These are phyloP conservation scores for Naegleria fowleri DNA, from an alignment of 208 protist species.

Conservation along the genomic window DNA sequence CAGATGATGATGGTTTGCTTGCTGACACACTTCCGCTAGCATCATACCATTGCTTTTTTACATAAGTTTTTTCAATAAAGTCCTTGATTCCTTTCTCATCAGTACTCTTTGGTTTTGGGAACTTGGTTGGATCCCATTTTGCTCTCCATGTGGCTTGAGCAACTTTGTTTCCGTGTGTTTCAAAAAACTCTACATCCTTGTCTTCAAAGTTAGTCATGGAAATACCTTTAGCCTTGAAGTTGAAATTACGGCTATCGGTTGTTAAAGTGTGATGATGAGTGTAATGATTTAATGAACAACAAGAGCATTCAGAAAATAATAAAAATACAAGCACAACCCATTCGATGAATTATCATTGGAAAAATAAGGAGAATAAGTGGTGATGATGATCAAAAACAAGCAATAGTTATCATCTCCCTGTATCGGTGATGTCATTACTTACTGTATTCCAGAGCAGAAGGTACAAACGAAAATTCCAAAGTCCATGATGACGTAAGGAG, in stretches of 20 bases:
- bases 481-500: constrained; percentile 19
- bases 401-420: neutral
- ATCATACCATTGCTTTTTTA: constrained; percentile 3
- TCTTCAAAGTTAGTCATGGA: constrained; percentile 30
- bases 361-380: too few relatives aligned
- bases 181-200: neutral
- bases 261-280: neutral
- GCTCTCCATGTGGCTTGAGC: neutral
- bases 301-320: too few relatives aligned
- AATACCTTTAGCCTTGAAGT: constrained; percentile 24
- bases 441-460: constrained; percentile 2
- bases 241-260: neutral
- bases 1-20: neutral
- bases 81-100: neutral
- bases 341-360: neutral
- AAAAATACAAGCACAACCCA: too few relatives aligned
- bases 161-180: neutral
- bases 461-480: constrained; percentile 28
- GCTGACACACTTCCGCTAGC: neutral
- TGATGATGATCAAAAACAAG: neutral
- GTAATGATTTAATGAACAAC: too few relatives aligned
- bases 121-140: constrained; percentile 10
- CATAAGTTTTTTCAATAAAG: constrained; percentile 24
- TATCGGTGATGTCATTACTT: neutral
- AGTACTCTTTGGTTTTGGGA: neutral